These are phyloP conservation scores for Geranomyces variabilis DNA, from an alignment of 192 early-diverging fungal species.

Conservation along the genomic window DNA sequence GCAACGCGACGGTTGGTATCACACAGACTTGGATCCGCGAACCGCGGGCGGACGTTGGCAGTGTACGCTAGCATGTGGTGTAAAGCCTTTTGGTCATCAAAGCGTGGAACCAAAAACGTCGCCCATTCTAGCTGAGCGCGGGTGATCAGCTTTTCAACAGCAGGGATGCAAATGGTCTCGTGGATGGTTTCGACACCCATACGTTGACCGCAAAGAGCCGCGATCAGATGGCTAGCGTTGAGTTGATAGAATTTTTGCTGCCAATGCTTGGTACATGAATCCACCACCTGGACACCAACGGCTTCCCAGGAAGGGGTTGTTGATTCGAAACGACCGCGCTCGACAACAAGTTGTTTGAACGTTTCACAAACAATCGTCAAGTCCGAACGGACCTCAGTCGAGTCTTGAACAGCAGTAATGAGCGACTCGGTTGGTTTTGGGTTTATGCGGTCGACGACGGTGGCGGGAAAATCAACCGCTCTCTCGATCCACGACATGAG, in stretches of 20 bases:
- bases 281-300: constrained; percentile 16
- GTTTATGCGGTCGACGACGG: constrained; percentile 20
- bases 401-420: background rate
- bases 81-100: background rate
- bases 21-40: too few species aligned
- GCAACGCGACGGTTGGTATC: too few species aligned
- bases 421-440: constrained; percentile 25
- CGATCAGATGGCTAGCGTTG: constrained; percentile 17
- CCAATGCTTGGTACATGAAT: constrained; percentile 14
- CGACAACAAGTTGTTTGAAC: constrained; percentile 15
- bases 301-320: background rate
- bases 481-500: constrained; percentile 11
- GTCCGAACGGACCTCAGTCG: background rate
- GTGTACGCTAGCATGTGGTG: constrained; percentile 3
- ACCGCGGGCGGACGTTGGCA: background rate
- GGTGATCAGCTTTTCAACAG: background rate
- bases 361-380: constrained; percentile 24
- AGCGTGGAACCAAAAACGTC: constrained; percentile 8
- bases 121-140: constrained; percentile 19
- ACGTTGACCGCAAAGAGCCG: constrained; percentile 15
- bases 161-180: constrained; percentile 1
- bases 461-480: constrained; percentile 9
- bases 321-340: constrained; percentile 9
- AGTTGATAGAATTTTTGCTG: constrained; percentile 25
- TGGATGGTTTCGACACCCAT: constrained; percentile 2